phyloP scores from a whole-genome alignment of 2,329 filamentous ascomycete genomes.

The Ophiostoma sp. region DNA sequence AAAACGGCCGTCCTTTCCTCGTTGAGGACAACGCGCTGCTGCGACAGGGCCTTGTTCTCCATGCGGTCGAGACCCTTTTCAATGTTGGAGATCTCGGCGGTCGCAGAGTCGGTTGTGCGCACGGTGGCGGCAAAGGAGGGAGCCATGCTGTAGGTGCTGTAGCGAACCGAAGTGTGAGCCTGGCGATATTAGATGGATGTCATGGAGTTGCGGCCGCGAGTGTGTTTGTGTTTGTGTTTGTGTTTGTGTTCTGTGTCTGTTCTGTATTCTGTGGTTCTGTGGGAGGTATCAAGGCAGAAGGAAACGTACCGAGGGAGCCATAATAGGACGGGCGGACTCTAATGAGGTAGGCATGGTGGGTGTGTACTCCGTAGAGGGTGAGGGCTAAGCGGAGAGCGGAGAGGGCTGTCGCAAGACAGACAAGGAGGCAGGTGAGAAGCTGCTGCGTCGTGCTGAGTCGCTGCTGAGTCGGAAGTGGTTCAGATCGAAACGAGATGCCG shows the following conservation, averaged over 20 bases:
- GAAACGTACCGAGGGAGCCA: conserved; percentile 54
- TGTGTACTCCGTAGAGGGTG: neutral
- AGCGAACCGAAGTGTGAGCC: conserved; percentile 51
- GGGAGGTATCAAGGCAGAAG: neutral
- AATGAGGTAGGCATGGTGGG: conserved; percentile 51
- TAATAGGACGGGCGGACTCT: conserved; percentile 57
- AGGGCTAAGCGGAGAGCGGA: neutral
- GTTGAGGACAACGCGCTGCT: conserved; percentile 74
- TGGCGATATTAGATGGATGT: conserved; percentile 28
- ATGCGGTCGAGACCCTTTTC: conserved; percentile 77
- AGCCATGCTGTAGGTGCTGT: conserved; percentile 56
- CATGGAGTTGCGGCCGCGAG: neutral
- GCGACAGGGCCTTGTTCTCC: conserved; percentile 77
- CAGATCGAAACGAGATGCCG: no score
- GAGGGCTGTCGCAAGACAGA: neutral
- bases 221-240: neutral
- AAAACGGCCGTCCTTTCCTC: conserved; percentile 76
- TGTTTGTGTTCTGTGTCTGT: neutral
- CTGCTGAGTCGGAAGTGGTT: no score
- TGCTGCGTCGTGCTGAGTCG: no score
- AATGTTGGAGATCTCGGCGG: conserved; percentile 61
- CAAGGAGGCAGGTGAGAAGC: no score
- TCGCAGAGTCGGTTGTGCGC: conserved; percentile 49
- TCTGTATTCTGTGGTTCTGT: no score
- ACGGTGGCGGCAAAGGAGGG: conserved; percentile 56